These are phyloP conservation scores for Umbelopsis vinacea DNA, from an alignment of 192 early-diverging fungal species.

Conservation along the genomic window DNA sequence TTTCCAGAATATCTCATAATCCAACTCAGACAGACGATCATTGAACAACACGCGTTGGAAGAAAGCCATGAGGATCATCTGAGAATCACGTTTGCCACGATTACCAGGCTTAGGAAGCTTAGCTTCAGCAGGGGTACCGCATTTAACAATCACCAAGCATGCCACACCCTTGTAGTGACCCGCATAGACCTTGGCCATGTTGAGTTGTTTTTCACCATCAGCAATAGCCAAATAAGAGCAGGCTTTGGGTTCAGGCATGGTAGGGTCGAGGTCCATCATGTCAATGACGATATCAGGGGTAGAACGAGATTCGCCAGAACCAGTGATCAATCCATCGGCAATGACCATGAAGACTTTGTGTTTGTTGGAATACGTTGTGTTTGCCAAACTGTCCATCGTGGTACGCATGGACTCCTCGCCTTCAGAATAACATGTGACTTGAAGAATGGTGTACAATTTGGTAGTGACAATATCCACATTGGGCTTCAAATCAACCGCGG, in stretches of 20 bases:
- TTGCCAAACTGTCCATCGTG: conserved; percentile 86
- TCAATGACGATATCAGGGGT: conserved; percentile 83
- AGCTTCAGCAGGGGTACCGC: conserved; percentile 70
- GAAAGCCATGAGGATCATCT: conserved; percentile 95
- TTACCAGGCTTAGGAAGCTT: conserved; percentile 78
- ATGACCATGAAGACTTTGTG: conserved; percentile 89
- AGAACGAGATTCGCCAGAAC: conserved; percentile 70
- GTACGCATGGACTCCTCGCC: conserved; percentile 77
- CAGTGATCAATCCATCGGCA: conserved; percentile 91
- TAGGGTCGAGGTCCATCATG: conserved; percentile 74
- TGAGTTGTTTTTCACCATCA: conserved; percentile 81
- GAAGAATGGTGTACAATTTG: conserved; percentile 73
- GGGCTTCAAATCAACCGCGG: conserved; percentile 28
- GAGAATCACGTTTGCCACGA: conserved; percentile 96
- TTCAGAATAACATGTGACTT: conserved; percentile 95
- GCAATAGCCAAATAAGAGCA: conserved; percentile 78
- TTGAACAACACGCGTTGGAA: conserved; percentile 80
- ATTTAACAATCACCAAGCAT: conserved; percentile 73
- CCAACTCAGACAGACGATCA: conserved; percentile 87
- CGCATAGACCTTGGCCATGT: conserved; percentile 82
- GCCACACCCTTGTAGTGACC: conserved; percentile 78
- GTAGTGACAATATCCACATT: conserved; percentile 44
- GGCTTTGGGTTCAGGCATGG: conserved; percentile 74
- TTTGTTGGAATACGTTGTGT: conserved; percentile 79
- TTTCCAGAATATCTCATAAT: conserved; percentile 92